Base-by-base conservation (phyloP, 805 yeast genomes). In the Wickerhamiella vanderwaltii region DNA sequence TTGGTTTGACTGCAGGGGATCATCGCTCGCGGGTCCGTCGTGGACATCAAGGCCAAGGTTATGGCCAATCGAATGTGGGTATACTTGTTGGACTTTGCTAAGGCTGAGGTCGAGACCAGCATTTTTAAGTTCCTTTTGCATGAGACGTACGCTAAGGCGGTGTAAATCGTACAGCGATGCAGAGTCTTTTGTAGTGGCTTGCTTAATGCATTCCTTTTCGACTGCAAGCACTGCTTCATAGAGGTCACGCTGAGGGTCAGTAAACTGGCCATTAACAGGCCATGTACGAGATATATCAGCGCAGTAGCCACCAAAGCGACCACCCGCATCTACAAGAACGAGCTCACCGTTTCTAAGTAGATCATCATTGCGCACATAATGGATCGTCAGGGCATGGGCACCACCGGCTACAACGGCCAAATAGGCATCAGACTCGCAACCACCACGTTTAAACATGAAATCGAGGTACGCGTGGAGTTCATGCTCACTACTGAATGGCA, bases 391-490 rank as follows among this genome's bases (percentile, higher is more conserved):
- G 0, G 96, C 85, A 58, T 91, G 87, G 22, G 72, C 63, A 1
- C 98, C 98, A 25, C 94, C 79, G 4, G 97, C 99, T 3, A 91
- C 94, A 7, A 91, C 99, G 0, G 99, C 97, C 16, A 87, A 73
- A 57, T 91, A 91, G 0, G 96, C 96, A 29, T 80, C 73, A 47
- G 73, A 73, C 49, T 84, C 94, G 60, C 96, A 86, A 1, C 98
- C 98, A 20, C 88, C 86, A 30, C 75, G 67, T 9, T 80, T 72
- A 58, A 91, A 88, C 52, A 77, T 71, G 58, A 83, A 83, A 48
- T 88, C 94, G 45, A 91, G 63, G 55, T 68, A 86, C 7, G 94
- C 73, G 16, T 82, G 81, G 28, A 91, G 65, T 2, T 85, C 77
- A 55, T 79, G 73, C 58, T 91, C 99, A 6, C 79, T 74, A 34